phyloP scores from a whole-genome alignment of 352 stramenopile species.

The Thraustochytrium sp. region DNA sequence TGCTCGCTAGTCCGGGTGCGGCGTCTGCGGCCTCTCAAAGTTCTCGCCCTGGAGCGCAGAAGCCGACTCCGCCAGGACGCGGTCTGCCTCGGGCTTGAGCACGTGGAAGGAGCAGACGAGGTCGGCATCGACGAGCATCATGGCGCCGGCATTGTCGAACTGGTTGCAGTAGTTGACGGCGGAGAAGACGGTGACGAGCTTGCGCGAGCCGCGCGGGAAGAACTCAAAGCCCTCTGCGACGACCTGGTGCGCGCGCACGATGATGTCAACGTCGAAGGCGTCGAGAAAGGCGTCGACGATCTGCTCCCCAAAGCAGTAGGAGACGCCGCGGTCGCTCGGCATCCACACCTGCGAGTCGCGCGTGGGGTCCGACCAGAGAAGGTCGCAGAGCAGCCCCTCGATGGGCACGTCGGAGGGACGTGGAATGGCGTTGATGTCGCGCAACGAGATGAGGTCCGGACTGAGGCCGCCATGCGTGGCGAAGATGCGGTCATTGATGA shows the following conservation, averaged over 20 bases:
- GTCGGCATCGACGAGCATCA: constrained; percentile 75
- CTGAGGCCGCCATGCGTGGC: constrained; percentile 93
- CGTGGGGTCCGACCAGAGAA: constrained; percentile 85
- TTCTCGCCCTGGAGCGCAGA: not conserved
- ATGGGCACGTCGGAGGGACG: constrained; percentile 73
- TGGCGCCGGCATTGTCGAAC: constrained; percentile 76
- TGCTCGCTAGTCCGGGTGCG: not conserved
- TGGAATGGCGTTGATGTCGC: constrained; percentile 87
- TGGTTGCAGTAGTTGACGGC: constrained; percentile 83
- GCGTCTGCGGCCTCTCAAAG: not conserved
- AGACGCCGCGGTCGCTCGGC: constrained; percentile 88
- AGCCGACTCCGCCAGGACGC: not conserved
- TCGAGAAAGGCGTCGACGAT: constrained; percentile 92
- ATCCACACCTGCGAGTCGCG: constrained; percentile 59
- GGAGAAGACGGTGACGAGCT: constrained; percentile 81
- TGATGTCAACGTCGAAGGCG: constrained; percentile 90
- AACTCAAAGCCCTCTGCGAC: constrained; percentile 62
- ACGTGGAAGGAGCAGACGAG: constrained; percentile 76
- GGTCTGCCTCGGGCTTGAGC: constrained; percentile 13
- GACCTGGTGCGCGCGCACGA: constrained; percentile 95
- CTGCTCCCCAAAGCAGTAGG: constrained; percentile 94
- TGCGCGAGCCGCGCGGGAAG: constrained; percentile 54
- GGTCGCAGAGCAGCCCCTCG: constrained; percentile 60
- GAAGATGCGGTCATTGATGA: constrained; percentile 98
- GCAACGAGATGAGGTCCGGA: constrained; percentile 90